A percentile compares a stretch with the other conserved stretches of the same genome.
These are phyloP conservation scores for Rhizomucor miehei DNA, from an alignment of 371 early-diverging fungal species.

Conservation along the genomic window DNA sequence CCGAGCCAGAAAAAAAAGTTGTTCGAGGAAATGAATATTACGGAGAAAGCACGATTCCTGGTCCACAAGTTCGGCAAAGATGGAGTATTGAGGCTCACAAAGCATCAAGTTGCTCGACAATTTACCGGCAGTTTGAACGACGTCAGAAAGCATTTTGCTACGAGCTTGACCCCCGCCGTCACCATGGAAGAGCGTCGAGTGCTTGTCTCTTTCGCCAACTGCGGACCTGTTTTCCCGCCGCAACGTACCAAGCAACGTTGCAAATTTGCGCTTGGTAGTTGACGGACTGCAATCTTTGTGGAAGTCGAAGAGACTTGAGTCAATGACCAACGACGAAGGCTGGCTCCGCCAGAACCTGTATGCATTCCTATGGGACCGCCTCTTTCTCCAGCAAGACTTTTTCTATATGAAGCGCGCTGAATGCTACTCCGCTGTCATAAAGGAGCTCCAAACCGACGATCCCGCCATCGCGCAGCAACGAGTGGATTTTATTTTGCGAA, in stretches of 20 bases:
- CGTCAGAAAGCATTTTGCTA: not conserved
- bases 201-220: not conserved
- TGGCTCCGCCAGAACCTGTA: not conserved
- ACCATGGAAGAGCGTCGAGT: not conserved
- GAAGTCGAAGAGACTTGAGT: not conserved
- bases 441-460: not conserved
- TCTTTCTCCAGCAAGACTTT: not conserved
- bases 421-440: not conserved
- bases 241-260: not conserved
- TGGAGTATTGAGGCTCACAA: not conserved
- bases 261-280: not conserved
- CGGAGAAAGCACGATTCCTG: not conserved
- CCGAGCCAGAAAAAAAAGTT: not conserved
- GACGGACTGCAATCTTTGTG: not conserved
- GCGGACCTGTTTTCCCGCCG: not conserved
- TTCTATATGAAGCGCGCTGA: not conserved
- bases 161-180: not conserved
- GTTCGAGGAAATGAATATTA: not conserved
- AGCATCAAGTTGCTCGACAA: not conserved
- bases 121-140: not conserved
- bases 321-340: not conserved
- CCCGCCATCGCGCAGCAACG: not conserved
- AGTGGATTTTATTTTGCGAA: constrained; percentile 1
- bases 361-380: not conserved
- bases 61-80: not conserved